A percentile compares a stretch with the other conserved stretches of the same genome.
Conservation (phyloP, 2,329 filamentous ascomycete genomes). For the Hawksworthiomyces lignivorus region DNA sequence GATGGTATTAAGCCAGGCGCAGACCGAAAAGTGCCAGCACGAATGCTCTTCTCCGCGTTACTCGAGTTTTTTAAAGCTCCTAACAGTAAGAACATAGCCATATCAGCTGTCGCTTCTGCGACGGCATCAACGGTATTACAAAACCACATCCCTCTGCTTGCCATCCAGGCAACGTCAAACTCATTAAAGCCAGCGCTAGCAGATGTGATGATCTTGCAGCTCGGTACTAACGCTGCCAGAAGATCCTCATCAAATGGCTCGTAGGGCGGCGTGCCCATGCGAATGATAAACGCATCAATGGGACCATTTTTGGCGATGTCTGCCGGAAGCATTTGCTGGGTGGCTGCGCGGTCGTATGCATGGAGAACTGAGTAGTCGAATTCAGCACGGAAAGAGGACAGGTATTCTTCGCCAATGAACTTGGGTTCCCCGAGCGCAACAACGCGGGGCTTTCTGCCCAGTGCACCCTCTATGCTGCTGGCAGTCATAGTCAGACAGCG, state of each 20-base stretch:
- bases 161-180: slow-evolving; percentile 37
- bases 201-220: slow-evolving; percentile 38
- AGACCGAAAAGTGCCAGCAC: slow-evolving; percentile 30
- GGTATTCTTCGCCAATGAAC: slow-evolving; percentile 30
- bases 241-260: slow-evolving; percentile 42
- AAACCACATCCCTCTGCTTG: slow-evolving; percentile 37
- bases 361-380: slow-evolving; percentile 33
- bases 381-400: slow-evolving; percentile 28
- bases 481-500: not conserved
- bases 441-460: slow-evolving; percentile 29
- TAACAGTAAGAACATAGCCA: slow-evolving; percentile 22
- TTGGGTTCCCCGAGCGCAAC: slow-evolving; percentile 33
- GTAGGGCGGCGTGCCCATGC: slow-evolving; percentile 40
- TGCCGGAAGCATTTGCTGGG: slow-evolving; percentile 27
- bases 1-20: slow-evolving; percentile 24
- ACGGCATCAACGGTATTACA: slow-evolving; percentile 47
- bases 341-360: slow-evolving; percentile 28
- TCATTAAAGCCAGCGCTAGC: slow-evolving; percentile 41
- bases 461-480: not conserved
- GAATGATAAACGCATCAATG: slow-evolving; percentile 39
- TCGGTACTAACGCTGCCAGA: slow-evolving; percentile 30
- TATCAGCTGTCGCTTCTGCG: slow-evolving; percentile 33
- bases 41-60: slow-evolving; percentile 28
- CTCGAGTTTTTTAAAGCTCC: slow-evolving; percentile 32
- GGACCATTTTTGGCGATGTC: slow-evolving; percentile 29